Percentiles rank a stretch among this genome's conserved stretches.
Evolutionary conservation across 192 early-diverging fungal species (phyloP).

Genomic region (Coemansia guatemalensis): DNA sequence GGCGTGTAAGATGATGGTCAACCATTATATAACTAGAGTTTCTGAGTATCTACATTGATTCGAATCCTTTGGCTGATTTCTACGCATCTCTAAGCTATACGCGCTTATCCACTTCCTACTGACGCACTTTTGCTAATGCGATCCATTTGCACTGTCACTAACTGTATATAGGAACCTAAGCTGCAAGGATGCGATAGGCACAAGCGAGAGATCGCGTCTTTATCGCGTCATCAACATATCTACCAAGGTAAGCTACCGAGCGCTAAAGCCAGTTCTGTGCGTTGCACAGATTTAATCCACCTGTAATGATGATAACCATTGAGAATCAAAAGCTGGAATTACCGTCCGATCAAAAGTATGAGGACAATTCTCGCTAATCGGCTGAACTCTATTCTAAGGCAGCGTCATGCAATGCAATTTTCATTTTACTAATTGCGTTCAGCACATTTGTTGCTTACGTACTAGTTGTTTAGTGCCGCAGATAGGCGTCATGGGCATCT

Average conservation of each 20-base stretch:
- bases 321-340: conserved; percentile 75
- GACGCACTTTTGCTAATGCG: not conserved
- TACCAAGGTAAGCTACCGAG: not conserved
- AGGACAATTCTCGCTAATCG: conserved; percentile 65
- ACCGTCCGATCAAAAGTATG: conserved; percentile 66
- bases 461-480: not conserved
- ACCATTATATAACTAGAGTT: conserved; percentile 52
- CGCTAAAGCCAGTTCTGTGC: not conserved
- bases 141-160: not conserved
- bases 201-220: not conserved
- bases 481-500: not conserved
- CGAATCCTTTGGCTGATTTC: conserved; percentile 27
- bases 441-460: not conserved
- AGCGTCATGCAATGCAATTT: not conserved
- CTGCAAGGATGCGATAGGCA: not conserved
- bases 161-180: not conserved
- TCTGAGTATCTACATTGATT: conserved; percentile 37
- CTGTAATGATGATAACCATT: conserved; percentile 56
- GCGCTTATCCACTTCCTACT: not conserved
- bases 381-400: conserved; percentile 8
- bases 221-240: not conserved
- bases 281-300: not conserved
- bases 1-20: conserved; percentile 34
- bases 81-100: not conserved
- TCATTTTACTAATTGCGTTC: not conserved